phyloP scores from a whole-genome alignment of 345 rosid species.

The Erysimum cheiranthoides region DNA sequence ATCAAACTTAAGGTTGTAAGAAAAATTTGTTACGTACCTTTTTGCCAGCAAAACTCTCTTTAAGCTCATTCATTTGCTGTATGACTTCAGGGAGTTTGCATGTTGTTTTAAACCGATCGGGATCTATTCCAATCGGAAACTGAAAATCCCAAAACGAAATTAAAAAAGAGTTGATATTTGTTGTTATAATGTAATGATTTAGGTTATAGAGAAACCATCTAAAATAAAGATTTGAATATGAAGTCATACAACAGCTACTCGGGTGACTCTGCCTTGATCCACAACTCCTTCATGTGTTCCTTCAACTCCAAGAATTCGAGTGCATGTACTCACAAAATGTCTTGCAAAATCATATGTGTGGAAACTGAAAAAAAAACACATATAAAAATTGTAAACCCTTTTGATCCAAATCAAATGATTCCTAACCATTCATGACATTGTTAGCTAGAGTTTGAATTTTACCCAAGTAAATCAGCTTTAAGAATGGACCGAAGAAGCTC shows the following conservation, averaged over 20 bases:
- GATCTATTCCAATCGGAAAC: slow-evolving; percentile 98
- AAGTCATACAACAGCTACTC: slow-evolving; percentile 84
- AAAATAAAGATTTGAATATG: background rate
- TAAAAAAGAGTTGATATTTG: background rate
- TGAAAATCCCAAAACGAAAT: slow-evolving; percentile 35
- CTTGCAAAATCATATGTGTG: slow-evolving; percentile 96
- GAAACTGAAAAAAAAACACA: slow-evolving; percentile 53
- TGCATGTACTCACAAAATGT: slow-evolving; percentile 92
- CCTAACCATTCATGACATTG: background rate
- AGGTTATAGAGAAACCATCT: slow-evolving; percentile 1
- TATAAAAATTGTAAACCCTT: background rate
- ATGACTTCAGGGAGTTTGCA: slow-evolving; percentile 60
- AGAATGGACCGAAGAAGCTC: slow-evolving; percentile 86
- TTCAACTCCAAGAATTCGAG: slow-evolving; percentile 92
- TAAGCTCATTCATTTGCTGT: slow-evolving; percentile 71
- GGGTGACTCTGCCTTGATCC: slow-evolving; percentile 83
- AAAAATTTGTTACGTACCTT: slow-evolving; percentile 58
- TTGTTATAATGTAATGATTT: background rate
- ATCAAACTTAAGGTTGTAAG: slow-evolving; percentile 16
- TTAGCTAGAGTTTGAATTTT: slow-evolving; percentile 23
- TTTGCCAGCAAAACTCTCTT: slow-evolving; percentile 79
- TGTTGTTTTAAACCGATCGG: slow-evolving; percentile 72
- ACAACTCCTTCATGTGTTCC: slow-evolving; percentile 96
- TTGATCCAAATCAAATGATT: slow-evolving; percentile 13
- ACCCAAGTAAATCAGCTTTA: slow-evolving; percentile 92